A percentile compares a stretch with the other conserved stretches of the same genome.
phyloP scores from a whole-genome alignment of 108 stramenopile species.

The Stephanodiscus triporus region DNA sequence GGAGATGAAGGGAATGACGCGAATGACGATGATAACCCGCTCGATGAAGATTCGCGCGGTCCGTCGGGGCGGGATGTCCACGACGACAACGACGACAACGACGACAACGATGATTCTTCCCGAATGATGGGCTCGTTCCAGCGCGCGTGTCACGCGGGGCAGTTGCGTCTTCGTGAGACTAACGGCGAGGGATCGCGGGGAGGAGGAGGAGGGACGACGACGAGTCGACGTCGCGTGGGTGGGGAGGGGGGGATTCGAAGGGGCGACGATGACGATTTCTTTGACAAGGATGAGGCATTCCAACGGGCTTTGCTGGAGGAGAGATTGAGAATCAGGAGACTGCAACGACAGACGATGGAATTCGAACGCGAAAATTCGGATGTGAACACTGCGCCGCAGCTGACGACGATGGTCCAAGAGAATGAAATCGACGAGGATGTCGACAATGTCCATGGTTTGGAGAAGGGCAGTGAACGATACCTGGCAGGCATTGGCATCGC shows the following conservation, averaged over 20 bases:
- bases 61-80: neutral
- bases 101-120: neutral
- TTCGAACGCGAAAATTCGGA: conserved; percentile 12
- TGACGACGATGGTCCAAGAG: conserved; percentile 23
- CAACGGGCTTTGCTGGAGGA: conserved; percentile 30
- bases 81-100: neutral
- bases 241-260: neutral
- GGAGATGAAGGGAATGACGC: neutral
- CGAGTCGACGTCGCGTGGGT: neutral
- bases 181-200: neutral
- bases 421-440: neutral
- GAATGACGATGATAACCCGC: too few relatives aligned
- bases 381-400: neutral
- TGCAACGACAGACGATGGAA: conserved; percentile 7
- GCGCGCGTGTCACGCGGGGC: conserved; percentile 13
- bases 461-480: neutral
- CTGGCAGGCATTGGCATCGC: neutral
- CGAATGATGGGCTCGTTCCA: conserved; percentile 10
- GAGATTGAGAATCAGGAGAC: conserved; percentile 1
- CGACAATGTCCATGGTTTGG: neutral
- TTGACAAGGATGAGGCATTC: conserved; percentile 22
- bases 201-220: neutral
- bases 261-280: neutral
- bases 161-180: conserved; percentile 11
- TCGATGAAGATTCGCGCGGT: neutral